phyloP scores from a whole-genome alignment of 2,329 filamentous ascomycete species.

The Pestalotiopsis sp. region DNA sequence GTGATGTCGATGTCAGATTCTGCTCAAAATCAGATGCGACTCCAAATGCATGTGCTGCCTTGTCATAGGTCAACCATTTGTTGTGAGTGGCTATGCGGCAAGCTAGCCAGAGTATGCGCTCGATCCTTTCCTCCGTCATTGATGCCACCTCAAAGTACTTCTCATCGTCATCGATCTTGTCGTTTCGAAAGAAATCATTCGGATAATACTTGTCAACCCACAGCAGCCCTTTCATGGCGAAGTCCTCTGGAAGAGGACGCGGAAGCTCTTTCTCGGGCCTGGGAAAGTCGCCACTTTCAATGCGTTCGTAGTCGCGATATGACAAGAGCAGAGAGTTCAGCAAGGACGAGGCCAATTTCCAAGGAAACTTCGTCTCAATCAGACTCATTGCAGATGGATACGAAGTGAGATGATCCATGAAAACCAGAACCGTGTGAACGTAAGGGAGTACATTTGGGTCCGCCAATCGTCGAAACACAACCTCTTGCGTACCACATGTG shows the following conservation, averaged over 20 bases:
- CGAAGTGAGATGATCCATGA: conserved; percentile 51
- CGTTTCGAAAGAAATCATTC: conserved; percentile 57
- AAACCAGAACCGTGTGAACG: conserved; percentile 64
- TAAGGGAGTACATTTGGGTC: conserved; percentile 65
- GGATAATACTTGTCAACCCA: conserved; percentile 65
- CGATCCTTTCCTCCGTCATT: conserved; percentile 58
- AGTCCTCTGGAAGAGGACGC: conserved; percentile 70
- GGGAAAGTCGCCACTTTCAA: conserved; percentile 51
- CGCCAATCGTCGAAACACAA: conserved; percentile 54
- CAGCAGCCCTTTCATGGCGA: conserved; percentile 64
- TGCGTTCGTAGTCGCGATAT: conserved; percentile 32
- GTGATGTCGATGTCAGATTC: conserved; percentile 27
- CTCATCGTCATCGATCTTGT: conserved; percentile 69
- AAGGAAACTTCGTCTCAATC: conserved; percentile 52
- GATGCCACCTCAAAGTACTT: conserved; percentile 64
- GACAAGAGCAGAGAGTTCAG: conserved; percentile 40
- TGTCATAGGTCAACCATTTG: conserved; percentile 51
- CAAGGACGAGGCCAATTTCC: conserved; percentile 50
- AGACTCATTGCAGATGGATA: conserved; percentile 44
- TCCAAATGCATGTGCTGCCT: conserved; percentile 38
- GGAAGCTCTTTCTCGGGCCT: conserved; percentile 44
- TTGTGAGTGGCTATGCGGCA: conserved; percentile 45
- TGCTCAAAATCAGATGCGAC: conserved; percentile 41
- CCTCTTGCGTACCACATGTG: conserved; percentile 26
- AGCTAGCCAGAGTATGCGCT: conserved; percentile 63